Percentiles rank a stretch among this genome's conserved stretches.
Conservation (phyloP, 2,329 filamentous ascomycete genomes). For the Zalaria sp. region DNA sequence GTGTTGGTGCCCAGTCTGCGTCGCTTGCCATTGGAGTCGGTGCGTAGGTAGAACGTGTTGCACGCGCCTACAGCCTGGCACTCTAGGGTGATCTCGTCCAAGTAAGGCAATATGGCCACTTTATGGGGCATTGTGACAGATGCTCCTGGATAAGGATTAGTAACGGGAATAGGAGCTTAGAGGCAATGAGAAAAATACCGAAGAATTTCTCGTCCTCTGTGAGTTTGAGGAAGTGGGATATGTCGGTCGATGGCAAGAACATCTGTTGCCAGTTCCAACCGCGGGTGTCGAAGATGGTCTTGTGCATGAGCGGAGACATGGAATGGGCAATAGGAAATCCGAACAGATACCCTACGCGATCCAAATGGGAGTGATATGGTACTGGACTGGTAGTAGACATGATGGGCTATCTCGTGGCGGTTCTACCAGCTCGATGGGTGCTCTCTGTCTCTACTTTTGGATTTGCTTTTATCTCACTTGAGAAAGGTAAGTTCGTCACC, state of each 20-base stretch:
- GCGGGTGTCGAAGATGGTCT: slow-evolving; percentile 37
- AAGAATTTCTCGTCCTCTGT: slow-evolving; percentile 46
- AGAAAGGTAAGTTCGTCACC: no score
- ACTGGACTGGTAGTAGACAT: background rate
- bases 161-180: slow-evolving; percentile 1
- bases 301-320: slow-evolving; percentile 40
- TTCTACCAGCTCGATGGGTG: no score
- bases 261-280: slow-evolving; percentile 39
- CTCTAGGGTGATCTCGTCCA: slow-evolving; percentile 61
- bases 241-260: slow-evolving; percentile 31
- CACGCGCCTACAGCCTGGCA: slow-evolving; percentile 61
- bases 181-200: slow-evolving; percentile 26
- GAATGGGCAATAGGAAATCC: slow-evolving; percentile 44
- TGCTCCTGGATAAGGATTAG: slow-evolving; percentile 18
- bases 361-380: slow-evolving; percentile 17
- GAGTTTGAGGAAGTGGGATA: slow-evolving; percentile 30
- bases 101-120: slow-evolving; percentile 56
- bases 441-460: no score
- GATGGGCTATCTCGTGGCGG: no score
- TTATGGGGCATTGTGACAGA: slow-evolving; percentile 73
- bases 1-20: slow-evolving; percentile 59
- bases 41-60: slow-evolving; percentile 61
- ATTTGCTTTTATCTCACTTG: no score
- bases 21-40: slow-evolving; percentile 26
- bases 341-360: slow-evolving; percentile 41